A percentile compares a stretch with the other conserved stretches of the same genome.
Conservation (phyloP, 345 rosid species). For the Iberis pinnata region DNA sequence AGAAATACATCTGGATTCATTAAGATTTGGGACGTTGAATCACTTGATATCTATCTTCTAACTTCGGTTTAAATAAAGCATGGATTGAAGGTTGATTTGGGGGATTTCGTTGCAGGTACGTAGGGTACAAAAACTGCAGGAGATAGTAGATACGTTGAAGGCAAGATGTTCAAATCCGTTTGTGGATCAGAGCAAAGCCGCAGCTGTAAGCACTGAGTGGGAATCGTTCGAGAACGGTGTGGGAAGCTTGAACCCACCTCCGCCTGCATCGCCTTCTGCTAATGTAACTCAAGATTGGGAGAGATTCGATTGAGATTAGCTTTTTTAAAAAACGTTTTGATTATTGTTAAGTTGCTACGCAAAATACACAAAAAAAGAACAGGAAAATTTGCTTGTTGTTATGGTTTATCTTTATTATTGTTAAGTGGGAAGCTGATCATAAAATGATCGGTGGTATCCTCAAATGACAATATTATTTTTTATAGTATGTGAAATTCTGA, state of each 20-base stretch:
- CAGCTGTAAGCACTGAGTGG: conserved; percentile 64
- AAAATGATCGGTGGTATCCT: not conserved
- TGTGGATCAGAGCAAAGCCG: conserved; percentile 36
- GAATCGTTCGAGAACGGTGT: conserved; percentile 63
- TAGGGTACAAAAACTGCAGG: conserved; percentile 67
- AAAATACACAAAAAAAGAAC: not conserved
- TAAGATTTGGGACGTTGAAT: not conserved
- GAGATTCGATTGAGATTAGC: conserved; percentile 51
- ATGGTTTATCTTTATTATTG: not conserved
- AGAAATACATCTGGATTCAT: too few relatives aligned
- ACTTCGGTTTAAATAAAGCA: not conserved
- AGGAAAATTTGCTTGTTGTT: not conserved
- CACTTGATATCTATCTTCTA: not conserved
- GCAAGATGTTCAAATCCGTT: conserved; percentile 55
- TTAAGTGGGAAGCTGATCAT: conserved; percentile 8
- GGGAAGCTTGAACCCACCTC: conserved; percentile 68
- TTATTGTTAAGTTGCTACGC: conserved; percentile 13
- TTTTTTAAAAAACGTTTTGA: not conserved
- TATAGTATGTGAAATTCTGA: not conserved
- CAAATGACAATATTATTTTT: not conserved
- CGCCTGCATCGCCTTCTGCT: conserved; percentile 43
- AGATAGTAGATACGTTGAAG: conserved; percentile 58
- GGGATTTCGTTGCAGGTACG: conserved; percentile 42
- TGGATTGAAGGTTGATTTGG: conserved; percentile 12
- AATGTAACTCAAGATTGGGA: conserved; percentile 60